Evolutionary conservation across 208 protist species (phyloP).

Genomic region (Acanthamoeba divionensis): DNA sequence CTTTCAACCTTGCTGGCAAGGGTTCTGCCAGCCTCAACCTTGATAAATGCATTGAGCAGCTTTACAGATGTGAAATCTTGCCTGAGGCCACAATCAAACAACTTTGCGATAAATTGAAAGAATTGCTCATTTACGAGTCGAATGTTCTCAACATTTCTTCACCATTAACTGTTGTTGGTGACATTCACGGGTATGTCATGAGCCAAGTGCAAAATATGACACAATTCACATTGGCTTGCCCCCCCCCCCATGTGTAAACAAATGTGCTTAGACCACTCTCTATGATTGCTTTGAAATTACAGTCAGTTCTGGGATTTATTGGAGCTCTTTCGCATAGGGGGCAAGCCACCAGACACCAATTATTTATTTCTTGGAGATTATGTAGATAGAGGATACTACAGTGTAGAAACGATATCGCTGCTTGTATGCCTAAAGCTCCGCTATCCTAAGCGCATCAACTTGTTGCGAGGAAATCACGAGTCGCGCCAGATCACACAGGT

Average conservation of each 20-base stretch:
- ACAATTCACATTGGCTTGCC: too few species aligned
- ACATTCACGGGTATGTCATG: slow-evolving; percentile 84
- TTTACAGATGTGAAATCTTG: neutral
- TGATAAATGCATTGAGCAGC: slow-evolving; percentile 5
- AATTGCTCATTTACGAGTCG: slow-evolving; percentile 73
- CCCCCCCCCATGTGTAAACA: too few species aligned
- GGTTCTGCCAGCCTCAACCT: neutral
- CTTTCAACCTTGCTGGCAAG: neutral
- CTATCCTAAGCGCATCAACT: slow-evolving; percentile 93
- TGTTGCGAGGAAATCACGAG: slow-evolving; percentile 98
- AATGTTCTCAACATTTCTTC: slow-evolving; percentile 73
- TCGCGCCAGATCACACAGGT: slow-evolving; percentile 95
- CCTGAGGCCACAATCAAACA: slow-evolving; percentile 36
- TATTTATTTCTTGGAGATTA: slow-evolving; percentile 97
- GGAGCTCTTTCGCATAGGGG: slow-evolving; percentile 95
- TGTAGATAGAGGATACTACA: slow-evolving; percentile 93
- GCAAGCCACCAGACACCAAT: slow-evolving; percentile 94
- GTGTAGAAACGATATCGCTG: slow-evolving; percentile 90
- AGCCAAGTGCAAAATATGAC: too few species aligned
- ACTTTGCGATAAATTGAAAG: slow-evolving; percentile 76
- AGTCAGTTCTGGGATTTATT: slow-evolving; percentile 95
- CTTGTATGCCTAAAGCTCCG: slow-evolving; percentile 93
- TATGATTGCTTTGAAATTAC: slow-evolving; percentile 21
- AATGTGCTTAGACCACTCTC: too few species aligned
- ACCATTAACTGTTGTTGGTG: slow-evolving; percentile 88